Base-by-base conservation (phyloP, 2,329 filamentous ascomycete species). In the Trichoderma polysporum region DNA sequence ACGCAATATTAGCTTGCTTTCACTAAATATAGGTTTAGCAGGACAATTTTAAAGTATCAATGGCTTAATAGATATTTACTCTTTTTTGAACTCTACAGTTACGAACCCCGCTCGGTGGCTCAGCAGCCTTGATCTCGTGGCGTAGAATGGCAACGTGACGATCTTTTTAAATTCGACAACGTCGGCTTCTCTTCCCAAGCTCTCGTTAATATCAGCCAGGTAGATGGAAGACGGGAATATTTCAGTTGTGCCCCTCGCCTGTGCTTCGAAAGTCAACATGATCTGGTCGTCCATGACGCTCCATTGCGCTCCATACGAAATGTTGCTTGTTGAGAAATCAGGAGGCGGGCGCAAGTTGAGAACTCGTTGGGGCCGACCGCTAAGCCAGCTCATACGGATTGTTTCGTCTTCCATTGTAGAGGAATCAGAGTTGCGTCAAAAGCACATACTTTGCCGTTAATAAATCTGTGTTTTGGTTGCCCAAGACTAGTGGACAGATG, bases 261-360 rank as follows among this genome's bases (percentile, higher is more conserved):
- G 37, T 25, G 49, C 15, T 13, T 50, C 49, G 19, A 63, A 25
- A 12, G 49, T 45, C 19, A 54, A 19, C 60, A 63, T n/a, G 49
- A 63, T 54, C n/a, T 63, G 60, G n/a, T 63, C 60, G 49, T 63
- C 60, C 60, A 63, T 63, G 35, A 63, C 60, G 27, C 60, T 63
- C 60, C 60, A 63, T 63, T 54, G 47, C 25, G 59, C 33, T 10
- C 31, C 9, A 39, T 54, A 53, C 5, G 4, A 12, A 10, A 17
- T 9, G 3, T 63, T 22, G 12, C 8, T 35, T 15, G 12, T 15
- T 7, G 49, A 35, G 35, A 63, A 31, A 9, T 45, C 49, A 45
- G 27, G 25, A 19, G 60, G 60, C 35, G 7, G 25, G n/a, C 60
- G 60, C 60, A 63, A n/a, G n/a, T 27, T 45, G 8, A 54, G 37